Base-by-base conservation (phyloP, 352 stramenopile species). In the Pythium dissimile region DNA sequence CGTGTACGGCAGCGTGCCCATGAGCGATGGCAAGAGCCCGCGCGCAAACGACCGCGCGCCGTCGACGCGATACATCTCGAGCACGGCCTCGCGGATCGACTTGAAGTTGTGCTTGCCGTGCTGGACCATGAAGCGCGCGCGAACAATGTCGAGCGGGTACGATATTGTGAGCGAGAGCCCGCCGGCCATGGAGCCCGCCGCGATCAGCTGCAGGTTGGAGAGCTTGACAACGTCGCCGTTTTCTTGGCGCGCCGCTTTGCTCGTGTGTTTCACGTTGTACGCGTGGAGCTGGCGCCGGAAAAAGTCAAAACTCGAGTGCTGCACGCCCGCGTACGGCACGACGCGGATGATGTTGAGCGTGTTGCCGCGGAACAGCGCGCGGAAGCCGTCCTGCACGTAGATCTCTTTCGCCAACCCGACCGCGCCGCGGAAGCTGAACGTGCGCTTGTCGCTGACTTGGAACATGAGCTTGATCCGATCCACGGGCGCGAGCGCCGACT, bases 381-480 rank as follows among this genome's bases (percentile, higher is more conserved):
- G 66, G 32, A 88, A 87, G 18, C 85, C 85, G 53, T 91, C 77
- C 18, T 86, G 69, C 4, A 79, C 61, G 55, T 88, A 88, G 32
- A 94, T 94, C 28, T 84, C 67, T 11, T 62, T 70, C 6, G 64
- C 81, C 41, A 94, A 66, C 28, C 65, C 62, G 44, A 66, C 69
- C 4, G 80, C 85, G 43, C 92, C 91, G 20, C 80, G 73, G 52
- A 94, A 86, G 37, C 70, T 89, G 42, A 94, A 94, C 30, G 69
- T 57, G 5, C 73, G 73, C 50, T 81, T 75, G 24, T 89, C 82
- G 31, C 76, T 86, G 37, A 94, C 84, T 60, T 95, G 86, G 45
- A 95, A 94, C 35, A 95, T 54, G 23, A 95, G 87, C 56, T 95
- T 95, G 15, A 95, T 68, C 23, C 86, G 81, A 38, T 95, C 86